Evolutionary conservation across 495 filamentous ascomycete species (phyloP).

Genomic region (Lophium mytilinum): DNA sequence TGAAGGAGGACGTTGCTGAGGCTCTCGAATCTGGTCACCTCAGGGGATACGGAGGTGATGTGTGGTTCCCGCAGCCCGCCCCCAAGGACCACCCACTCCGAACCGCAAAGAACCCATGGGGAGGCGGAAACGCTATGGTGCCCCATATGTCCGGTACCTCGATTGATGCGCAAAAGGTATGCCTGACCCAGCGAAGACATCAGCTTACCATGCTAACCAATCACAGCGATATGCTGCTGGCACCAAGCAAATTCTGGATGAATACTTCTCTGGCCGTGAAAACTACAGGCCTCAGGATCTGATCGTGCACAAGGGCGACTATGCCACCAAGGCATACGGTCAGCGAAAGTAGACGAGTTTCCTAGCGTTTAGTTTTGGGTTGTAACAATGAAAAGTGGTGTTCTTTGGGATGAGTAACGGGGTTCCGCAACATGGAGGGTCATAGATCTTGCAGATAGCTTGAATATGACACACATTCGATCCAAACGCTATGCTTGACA

Average conservation of each 20-base stretch:
- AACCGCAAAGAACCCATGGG: constrained; percentile 87
- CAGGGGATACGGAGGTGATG: constrained; percentile 92
- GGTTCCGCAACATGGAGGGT: background rate
- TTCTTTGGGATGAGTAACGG: background rate
- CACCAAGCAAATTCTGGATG: constrained; percentile 80
- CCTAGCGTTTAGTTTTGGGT: background rate
- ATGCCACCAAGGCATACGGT: constrained; percentile 92
- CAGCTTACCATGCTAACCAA: too few relatives aligned
- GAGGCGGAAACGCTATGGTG: constrained; percentile 96
- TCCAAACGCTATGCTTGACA: too few relatives aligned
- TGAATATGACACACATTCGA: too few relatives aligned
- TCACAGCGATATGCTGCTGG: constrained; percentile 71
- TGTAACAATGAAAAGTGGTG: background rate
- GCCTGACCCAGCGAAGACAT: background rate
- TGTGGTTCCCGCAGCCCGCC: constrained; percentile 90
- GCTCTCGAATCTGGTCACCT: constrained; percentile 90
- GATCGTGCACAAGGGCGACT: constrained; percentile 87
- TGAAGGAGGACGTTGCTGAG: constrained; percentile 97
- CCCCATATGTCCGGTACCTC: constrained; percentile 98
- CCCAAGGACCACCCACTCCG: constrained; percentile 92
- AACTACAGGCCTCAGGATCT: constrained; percentile 89
- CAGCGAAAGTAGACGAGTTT: constrained; percentile 47
- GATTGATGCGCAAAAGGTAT: constrained; percentile 79
- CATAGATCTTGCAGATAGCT: too few relatives aligned
- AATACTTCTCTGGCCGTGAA: constrained; percentile 75